phyloP scores from a whole-genome alignment of 2,329 filamentous ascomycete species.

The Purpureocillium lavendulum region DNA sequence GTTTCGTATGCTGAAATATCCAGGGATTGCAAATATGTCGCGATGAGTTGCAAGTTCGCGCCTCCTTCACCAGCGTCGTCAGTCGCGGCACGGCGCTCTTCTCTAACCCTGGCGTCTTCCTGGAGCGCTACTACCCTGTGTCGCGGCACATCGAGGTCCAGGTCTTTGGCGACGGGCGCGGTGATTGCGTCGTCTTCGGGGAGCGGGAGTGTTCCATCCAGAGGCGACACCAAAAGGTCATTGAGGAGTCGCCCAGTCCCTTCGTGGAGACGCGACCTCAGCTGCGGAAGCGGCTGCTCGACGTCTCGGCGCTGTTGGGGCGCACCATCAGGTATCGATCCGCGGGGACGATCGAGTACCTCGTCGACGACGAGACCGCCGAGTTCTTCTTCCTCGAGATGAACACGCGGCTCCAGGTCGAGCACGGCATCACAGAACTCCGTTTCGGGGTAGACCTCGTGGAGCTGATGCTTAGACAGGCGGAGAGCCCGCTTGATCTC shows the following conservation, averaged over 20 bases:
- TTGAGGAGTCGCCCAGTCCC: conserved; percentile 61
- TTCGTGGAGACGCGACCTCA: conserved; percentile 33
- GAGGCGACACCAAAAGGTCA: conserved; percentile 60
- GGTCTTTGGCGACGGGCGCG: conserved; percentile 47
- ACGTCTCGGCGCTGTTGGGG: conserved; percentile 7
- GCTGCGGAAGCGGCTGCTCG: conserved; percentile 19
- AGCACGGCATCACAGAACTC: conserved; percentile 72
- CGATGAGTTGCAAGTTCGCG: conserved; percentile 38
- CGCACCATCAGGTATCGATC: conserved; percentile 19
- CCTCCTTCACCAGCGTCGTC: conserved; percentile 44
- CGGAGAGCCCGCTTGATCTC: conserved; percentile 11
- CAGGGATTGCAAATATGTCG: conserved; percentile 47
- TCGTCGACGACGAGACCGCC: conserved; percentile 53
- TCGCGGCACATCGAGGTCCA: conserved; percentile 63
- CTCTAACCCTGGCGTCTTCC: conserved; percentile 51
- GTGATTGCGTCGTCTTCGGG: conserved; percentile 48
- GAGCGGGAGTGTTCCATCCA: conserved; percentile 63
- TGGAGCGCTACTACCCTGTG: conserved; percentile 53
- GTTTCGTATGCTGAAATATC: too few relatives aligned
- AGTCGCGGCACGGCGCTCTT: conserved; percentile 50
- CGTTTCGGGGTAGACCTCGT: conserved; percentile 67
- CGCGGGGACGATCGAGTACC: conserved; percentile 39
- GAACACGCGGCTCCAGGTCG: conserved; percentile 61
- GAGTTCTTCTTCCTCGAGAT: conserved; percentile 50
- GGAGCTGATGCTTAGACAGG: conserved; percentile 31